A percentile compares a stretch with the other conserved stretches of the same genome.
These are phyloP conservation scores for Fusarium zealandicum DNA, from an alignment of 2,329 filamentous ascomycete genomes.

Conservation along the genomic window DNA sequence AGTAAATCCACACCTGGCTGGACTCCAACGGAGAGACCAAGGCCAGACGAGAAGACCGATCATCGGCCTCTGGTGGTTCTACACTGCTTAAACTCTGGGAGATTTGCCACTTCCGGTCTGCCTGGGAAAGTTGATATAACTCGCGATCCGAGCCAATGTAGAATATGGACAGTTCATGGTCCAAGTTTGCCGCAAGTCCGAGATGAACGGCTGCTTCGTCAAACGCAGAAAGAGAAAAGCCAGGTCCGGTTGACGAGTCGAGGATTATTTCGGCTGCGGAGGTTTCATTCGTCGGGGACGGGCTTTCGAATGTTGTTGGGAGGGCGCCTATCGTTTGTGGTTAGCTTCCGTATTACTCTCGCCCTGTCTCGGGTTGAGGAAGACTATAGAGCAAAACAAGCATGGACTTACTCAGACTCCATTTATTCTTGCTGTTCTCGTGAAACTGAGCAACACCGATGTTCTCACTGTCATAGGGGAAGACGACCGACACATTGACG, in stretches of 20 bases:
- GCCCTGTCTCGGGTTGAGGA: background rate
- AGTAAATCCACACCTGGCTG: conserved; percentile 22
- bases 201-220: conserved; percentile 3
- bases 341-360: background rate
- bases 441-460: conserved; percentile 9
- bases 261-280: too few species aligned
- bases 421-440: conserved; percentile 2
- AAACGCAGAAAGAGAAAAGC: conserved; percentile 14
- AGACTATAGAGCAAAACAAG: too few species aligned
- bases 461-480: conserved; percentile 25
- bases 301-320: conserved; percentile 22
- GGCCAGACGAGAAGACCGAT: conserved; percentile 12
- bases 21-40: conserved; percentile 18
- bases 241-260: conserved; percentile 2
- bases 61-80: conserved; percentile 18
- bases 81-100: too few species aligned
- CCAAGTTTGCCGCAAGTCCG: background rate
- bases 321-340: conserved; percentile 9
- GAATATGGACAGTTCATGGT: conserved; percentile 2
- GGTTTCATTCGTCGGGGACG: conserved; percentile 23
- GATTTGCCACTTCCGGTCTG: background rate
- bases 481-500: conserved; percentile 26
- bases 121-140: background rate
- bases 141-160: conserved; percentile 19
- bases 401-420: conserved; percentile 1